Conservation (phyloP, 2,329 filamentous ascomycete genomes). For the Ascochyta koolunga region DNA sequence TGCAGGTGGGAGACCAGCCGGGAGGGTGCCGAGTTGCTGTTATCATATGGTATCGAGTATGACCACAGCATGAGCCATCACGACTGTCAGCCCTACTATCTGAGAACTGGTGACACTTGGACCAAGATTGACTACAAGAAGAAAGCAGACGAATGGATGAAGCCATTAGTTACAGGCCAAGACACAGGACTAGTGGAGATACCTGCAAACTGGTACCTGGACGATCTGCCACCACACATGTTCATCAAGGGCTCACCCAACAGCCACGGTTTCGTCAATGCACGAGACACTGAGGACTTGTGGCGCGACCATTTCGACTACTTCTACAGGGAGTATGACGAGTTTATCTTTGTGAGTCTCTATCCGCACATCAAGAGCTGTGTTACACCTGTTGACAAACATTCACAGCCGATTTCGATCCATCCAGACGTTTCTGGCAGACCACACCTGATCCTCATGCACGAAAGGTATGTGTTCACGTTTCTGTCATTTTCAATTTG, state of each 20-base stretch:
- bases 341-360: conserved; percentile 66
- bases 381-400: not conserved
- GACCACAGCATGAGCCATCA: conserved; percentile 71
- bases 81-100: conserved; percentile 68
- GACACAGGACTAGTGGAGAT: conserved; percentile 70
- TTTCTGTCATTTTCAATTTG: not conserved
- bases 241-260: conserved; percentile 71
- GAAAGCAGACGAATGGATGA: conserved; percentile 69
- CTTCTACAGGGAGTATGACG: conserved; percentile 76
- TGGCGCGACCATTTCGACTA: conserved; percentile 73
- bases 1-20: conserved; percentile 68
- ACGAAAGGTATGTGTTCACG: conserved; percentile 61
- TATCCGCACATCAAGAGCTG: conserved; percentile 52
- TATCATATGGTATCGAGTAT: conserved; percentile 72
- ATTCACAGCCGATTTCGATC: conserved; percentile 66
- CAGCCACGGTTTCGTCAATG: conserved; percentile 64
- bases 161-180: conserved; percentile 64
- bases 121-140: conserved; percentile 70
- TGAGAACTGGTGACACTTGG: conserved; percentile 69
- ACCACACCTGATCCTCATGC: conserved; percentile 74
- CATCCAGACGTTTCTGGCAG: conserved; percentile 71
- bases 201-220: conserved; percentile 69
- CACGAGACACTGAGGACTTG: conserved; percentile 65
- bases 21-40: conserved; percentile 68
- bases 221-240: conserved; percentile 67